Percentiles rank a stretch among this genome's conserved stretches.
phyloP scores from a whole-genome alignment of 257 asterid species.

The Oldenlandia corymbosa region DNA sequence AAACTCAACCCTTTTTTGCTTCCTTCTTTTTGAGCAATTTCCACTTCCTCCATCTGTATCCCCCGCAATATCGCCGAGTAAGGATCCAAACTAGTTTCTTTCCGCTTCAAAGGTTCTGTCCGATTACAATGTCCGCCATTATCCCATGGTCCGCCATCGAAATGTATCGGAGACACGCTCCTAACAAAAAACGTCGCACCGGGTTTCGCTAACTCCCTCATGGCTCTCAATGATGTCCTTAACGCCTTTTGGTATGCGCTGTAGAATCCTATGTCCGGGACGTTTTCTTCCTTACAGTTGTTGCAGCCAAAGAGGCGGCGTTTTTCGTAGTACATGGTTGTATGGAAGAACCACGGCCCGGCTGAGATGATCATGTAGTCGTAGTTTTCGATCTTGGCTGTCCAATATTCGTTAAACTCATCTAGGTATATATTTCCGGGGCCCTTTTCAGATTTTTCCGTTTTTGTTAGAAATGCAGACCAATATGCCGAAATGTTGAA shows the following conservation, averaged over 20 bases:
- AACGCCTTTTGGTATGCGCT: constrained; percentile 43
- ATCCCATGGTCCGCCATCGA: constrained; percentile 50
- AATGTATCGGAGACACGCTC: constrained; percentile 42
- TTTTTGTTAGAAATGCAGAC: constrained; percentile 42
- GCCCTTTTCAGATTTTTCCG: constrained; percentile 27
- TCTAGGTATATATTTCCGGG: constrained; percentile 49
- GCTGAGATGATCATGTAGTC: constrained; percentile 31
- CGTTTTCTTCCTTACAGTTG: constrained; percentile 44
- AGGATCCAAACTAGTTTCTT: constrained; percentile 27
- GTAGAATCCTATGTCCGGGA: constrained; percentile 26
- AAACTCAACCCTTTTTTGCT: constrained; percentile 29
- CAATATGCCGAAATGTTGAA: constrained; percentile 49
- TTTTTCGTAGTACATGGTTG: constrained; percentile 44
- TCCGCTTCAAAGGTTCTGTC: constrained; percentile 39
- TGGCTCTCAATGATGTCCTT: constrained; percentile 33
- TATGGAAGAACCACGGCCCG: constrained; percentile 51
- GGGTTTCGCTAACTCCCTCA: constrained; percentile 20
- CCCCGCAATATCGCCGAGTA: constrained; percentile 25
- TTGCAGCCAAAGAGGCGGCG: constrained; percentile 39
- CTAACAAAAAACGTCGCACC: constrained; percentile 36
- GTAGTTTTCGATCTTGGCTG: constrained; percentile 27
- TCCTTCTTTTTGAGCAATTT: constrained; percentile 30
- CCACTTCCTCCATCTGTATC: constrained; percentile 41
- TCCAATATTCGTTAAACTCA: constrained; percentile 43
- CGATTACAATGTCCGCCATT: constrained; percentile 60